Evolutionary conservation across 164 flowering plant species (phyloP).

Genomic region (Houttuynia cordata): DNA sequence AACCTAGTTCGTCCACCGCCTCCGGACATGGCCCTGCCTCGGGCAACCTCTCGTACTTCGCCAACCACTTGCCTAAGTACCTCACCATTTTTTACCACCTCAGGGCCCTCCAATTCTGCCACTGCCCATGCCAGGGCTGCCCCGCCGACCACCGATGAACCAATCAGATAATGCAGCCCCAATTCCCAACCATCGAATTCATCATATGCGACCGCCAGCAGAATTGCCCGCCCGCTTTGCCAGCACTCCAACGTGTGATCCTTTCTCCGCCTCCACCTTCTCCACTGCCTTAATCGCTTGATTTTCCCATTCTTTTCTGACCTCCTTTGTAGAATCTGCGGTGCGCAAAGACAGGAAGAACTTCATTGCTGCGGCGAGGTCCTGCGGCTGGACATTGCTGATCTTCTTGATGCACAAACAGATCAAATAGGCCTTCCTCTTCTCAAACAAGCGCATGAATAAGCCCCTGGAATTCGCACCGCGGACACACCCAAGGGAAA

Average conservation of each 20-base stretch:
- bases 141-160: conserved; percentile 43
- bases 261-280: conserved; percentile 20
- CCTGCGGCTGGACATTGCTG: conserved; percentile 32
- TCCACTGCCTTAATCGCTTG: conserved; percentile 46
- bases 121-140: conserved; percentile 44
- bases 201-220: conserved; percentile 74
- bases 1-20: conserved; percentile 19
- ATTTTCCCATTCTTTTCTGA: conserved; percentile 67
- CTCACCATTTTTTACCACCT: conserved; percentile 44
- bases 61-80: conserved; percentile 81
- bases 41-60: conserved; percentile 78
- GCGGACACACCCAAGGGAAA: conserved; percentile 32
- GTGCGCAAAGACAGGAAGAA: conserved; percentile 42
- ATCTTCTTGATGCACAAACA: conserved; percentile 45
- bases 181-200: conserved; percentile 55
- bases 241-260: background rate
- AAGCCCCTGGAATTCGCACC: conserved; percentile 22
- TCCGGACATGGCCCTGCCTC: conserved; percentile 45
- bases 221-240: conserved; percentile 52
- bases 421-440: conserved; percentile 43
- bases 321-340: conserved; percentile 27
- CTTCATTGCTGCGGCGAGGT: conserved; percentile 44
- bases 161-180: conserved; percentile 69
- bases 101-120: conserved; percentile 41
- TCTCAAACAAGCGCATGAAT: conserved; percentile 29